A percentile compares a stretch with the other conserved stretches of the same genome.
These are phyloP conservation scores for Pseudocercospora ulei DNA, from an alignment of 2,329 filamentous ascomycete genomes.

Conservation along the genomic window DNA sequence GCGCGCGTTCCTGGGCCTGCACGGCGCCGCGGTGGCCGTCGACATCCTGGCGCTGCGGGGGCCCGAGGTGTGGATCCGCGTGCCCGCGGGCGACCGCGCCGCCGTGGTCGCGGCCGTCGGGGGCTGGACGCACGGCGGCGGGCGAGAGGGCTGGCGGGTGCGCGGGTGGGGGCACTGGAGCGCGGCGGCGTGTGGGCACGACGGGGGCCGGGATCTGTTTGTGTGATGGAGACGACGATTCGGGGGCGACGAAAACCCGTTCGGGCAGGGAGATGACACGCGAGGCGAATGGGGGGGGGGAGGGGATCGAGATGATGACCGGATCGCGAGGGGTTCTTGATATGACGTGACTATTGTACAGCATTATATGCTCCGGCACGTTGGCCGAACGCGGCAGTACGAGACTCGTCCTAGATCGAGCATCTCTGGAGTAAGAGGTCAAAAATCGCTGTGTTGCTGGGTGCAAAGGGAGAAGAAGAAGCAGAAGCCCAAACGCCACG, in stretches of 20 bases:
- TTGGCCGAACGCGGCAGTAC: neutral
- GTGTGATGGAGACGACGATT: slow-evolving; percentile 24
- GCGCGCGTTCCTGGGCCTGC: slow-evolving; percentile 58
- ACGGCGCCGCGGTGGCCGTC: slow-evolving; percentile 56
- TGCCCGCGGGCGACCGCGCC: slow-evolving; percentile 52
- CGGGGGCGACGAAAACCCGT: slow-evolving; percentile 3
- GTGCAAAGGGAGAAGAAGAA: slow-evolving; percentile 1
- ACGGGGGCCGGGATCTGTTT: slow-evolving; percentile 42
- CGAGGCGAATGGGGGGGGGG: neutral
- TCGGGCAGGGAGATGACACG: neutral
- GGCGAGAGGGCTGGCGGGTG: slow-evolving; percentile 42
- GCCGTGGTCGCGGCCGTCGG: slow-evolving; percentile 56
- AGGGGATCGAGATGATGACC: too few species aligned
- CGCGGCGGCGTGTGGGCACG: slow-evolving; percentile 48
- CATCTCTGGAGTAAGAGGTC: slow-evolving; percentile 3
- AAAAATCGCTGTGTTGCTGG: slow-evolving; percentile 3
- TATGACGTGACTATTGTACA: slow-evolving; percentile 25
- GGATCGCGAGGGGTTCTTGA: too few species aligned
- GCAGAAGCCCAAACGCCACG: slow-evolving; percentile 5
- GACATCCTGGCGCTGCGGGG: slow-evolving; percentile 58
- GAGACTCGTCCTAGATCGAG: slow-evolving; percentile 8
- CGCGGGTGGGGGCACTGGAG: slow-evolving; percentile 56
- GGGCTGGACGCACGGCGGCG: slow-evolving; percentile 50
- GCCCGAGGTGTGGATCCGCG: slow-evolving; percentile 53
- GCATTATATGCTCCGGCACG: slow-evolving; percentile 13